These are phyloP conservation scores for Ophiostoma fasciatum DNA, from an alignment of 2,329 filamentous ascomycete genomes.

Conservation along the genomic window DNA sequence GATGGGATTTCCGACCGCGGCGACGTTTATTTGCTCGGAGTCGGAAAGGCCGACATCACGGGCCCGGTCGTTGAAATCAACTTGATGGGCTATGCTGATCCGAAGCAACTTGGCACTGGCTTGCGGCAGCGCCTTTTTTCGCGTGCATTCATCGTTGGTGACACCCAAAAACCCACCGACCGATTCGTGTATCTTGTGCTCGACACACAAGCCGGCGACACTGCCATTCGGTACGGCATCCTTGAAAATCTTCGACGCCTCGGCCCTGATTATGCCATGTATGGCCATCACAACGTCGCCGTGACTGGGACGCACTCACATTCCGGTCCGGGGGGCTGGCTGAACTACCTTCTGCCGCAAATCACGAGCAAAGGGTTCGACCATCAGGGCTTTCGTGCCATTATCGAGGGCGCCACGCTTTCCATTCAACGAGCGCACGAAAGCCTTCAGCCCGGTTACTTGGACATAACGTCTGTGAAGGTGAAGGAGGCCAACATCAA, in stretches of 20 bases:
- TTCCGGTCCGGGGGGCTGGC: slow-evolving; percentile 77
- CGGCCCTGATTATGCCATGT: slow-evolving; percentile 58
- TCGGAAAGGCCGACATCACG: slow-evolving; percentile 40
- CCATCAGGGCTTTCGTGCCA: slow-evolving; percentile 70
- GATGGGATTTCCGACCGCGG: slow-evolving; percentile 10
- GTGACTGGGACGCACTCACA: slow-evolving; percentile 86
- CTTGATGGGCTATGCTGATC: slow-evolving; percentile 76
- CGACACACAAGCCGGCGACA: slow-evolving; percentile 78
- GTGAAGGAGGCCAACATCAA: slow-evolving; percentile 66
- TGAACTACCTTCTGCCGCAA: slow-evolving; percentile 83
- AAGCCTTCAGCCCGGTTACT: slow-evolving; percentile 35
- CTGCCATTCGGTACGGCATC: slow-evolving; percentile 71
- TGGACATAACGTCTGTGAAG: slow-evolving; percentile 47
- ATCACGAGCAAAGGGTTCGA: slow-evolving; percentile 78
- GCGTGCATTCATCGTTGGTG: slow-evolving; percentile 73
- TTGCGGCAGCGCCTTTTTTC: slow-evolving; percentile 75
- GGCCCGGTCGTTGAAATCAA: slow-evolving; percentile 77
- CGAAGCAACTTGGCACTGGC: slow-evolving; percentile 65
- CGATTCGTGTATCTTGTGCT: slow-evolving; percentile 75
- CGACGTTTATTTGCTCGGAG: slow-evolving; percentile 34
- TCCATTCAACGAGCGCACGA: slow-evolving; percentile 71
- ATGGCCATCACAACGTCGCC: slow-evolving; percentile 68
- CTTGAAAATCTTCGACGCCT: slow-evolving; percentile 53
- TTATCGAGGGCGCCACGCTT: slow-evolving; percentile 67
- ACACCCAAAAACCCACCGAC: slow-evolving; percentile 46